Percentiles rank a stretch among this genome's conserved stretches.
phyloP scores from a whole-genome alignment of 305 asterid genomes.

The Rubia tinctorum region DNA sequence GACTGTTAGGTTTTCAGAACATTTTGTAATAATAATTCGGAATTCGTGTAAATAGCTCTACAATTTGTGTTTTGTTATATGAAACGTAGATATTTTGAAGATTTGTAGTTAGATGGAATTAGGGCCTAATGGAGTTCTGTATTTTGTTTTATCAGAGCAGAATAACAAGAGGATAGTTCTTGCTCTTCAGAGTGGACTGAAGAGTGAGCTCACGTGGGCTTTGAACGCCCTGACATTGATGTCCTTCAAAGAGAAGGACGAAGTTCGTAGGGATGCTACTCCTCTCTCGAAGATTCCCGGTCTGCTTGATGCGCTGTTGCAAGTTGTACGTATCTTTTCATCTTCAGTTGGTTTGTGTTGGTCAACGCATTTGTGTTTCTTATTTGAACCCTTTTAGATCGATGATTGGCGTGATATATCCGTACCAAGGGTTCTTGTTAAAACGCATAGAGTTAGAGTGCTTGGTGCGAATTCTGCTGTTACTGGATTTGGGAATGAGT shows the following conservation, averaged over 20 bases:
- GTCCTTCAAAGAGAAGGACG: constrained; percentile 95
- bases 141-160: constrained; percentile 59
- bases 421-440: constrained; percentile 74
- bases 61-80: neutral
- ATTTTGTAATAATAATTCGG: neutral
- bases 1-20: neutral
- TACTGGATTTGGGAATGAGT: constrained; percentile 82
- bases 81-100: neutral
- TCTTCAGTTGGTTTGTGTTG: constrained; percentile 14
- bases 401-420: constrained; percentile 99
- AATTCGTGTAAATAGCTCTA: neutral
- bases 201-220: constrained; percentile 97
- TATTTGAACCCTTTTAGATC: constrained; percentile 46
- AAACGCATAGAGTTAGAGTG: constrained; percentile 66
- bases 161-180: constrained; percentile 87
- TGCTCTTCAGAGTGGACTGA: constrained; percentile 96
- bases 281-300: constrained; percentile 96
- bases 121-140: neutral
- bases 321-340: constrained; percentile 60
- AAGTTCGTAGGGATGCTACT: constrained; percentile 83
- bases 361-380: neutral
- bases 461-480: constrained; percentile 72
- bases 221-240: constrained; percentile 87
- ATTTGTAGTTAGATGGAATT: neutral
- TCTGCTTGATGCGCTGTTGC: constrained; percentile 90